Base-by-base conservation (phyloP, 108 stramenopile species). In the Cylindrotheca closterium region DNA sequence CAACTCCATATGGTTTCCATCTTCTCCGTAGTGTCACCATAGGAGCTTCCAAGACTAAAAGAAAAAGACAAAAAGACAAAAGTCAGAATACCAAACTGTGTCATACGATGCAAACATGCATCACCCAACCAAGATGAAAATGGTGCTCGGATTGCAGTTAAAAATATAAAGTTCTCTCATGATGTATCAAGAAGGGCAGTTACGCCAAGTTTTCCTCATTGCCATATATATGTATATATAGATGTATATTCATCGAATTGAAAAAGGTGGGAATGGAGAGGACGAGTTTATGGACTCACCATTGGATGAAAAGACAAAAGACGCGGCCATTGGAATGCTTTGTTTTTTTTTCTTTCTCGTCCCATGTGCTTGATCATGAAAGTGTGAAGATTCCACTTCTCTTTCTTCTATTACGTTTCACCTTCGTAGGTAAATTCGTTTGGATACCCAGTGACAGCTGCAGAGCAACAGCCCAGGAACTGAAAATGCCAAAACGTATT, bases 81-180 rank as follows among this genome's bases (percentile, higher is more conserved):
- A n/a, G 37, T 42, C 7, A 42, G 37, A 42, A 7, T 10, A 42
- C 37, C 7, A 7, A 15, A 10, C 37, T 42, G 37, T 42, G 15
- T 7, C 7, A 42, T 7, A 10, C 37, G 15, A 42, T 15, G 10
- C 15, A 42, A 7, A 42, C 37, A 42, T 15, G 15, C 37, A 42
- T 7, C 7, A 42, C 15, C 37, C n/a, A n/a, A n/a, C n/a, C n/a
- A n/a, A n/a, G n/a, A n/a, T n/a, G n/a, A n/a, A 42, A 15, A 42
- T 7, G 31, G 51, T 59, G 71, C 71, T 73, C 64, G 64, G 71
- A 73, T 73, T 73, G 71, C 71, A 73, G 71, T 73, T 73, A 73
- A 73, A 73, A 73, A 73, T 51, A 57, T 65, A 32, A 30, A 49
- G 31, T 47, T 37, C 34, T 58, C 57, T 48, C 37, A 53, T 22